Evolutionary conservation across 2,329 filamentous ascomycete genomes (phyloP), one percentile per base, ranked within the genome.

Genomic region (Dactylellina drechsleri): DNA sequence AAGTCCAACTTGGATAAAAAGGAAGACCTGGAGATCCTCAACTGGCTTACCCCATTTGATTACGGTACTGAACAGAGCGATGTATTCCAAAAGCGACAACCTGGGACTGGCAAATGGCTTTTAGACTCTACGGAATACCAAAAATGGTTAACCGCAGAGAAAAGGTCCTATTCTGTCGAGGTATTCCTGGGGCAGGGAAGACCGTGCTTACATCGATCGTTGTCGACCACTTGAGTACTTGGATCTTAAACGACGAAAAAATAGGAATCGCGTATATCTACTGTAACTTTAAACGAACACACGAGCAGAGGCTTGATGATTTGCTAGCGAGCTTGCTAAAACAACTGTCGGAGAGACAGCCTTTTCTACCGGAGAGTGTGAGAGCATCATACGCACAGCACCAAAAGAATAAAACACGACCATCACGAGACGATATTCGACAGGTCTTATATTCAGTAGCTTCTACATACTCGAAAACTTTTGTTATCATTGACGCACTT

Each of bases 121-220:
- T 77, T 86, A 0, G 77, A 82, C 2, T 83, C 83, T 0, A 3
- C 13, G 0, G 79, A 83, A 49, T 85, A 80, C 73, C 28, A 59
- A 13, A 41, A 47, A 13, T 68, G 65, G 65, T 4, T 68, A 26
- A 54, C 28, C 15, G 20, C 47, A 28, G 10, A 26, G 4, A 54
- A 40, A 23, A 40, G 20, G 28, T 47, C 40, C n/a, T 87, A 0
- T 85, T 84, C 74, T 86, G 84, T 72, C 81, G 81, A 1, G 84
- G 85, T 0, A 83, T 84, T 13, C 84, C 84, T 0, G 84, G 85
- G 2, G 83, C 84, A 0, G 84, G 85, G 0, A 87, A 86, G 77
- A 86, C 84, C 0, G 84, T 85, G 2, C 62, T 84, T 0, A 78
- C 83, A 0, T 81, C 84, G 0, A 81, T 83, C 20, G 47, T 52